Evolutionary conservation across 805 yeast genomes (phyloP).

Genomic region (Saccharomycopsis fermentans): DNA sequence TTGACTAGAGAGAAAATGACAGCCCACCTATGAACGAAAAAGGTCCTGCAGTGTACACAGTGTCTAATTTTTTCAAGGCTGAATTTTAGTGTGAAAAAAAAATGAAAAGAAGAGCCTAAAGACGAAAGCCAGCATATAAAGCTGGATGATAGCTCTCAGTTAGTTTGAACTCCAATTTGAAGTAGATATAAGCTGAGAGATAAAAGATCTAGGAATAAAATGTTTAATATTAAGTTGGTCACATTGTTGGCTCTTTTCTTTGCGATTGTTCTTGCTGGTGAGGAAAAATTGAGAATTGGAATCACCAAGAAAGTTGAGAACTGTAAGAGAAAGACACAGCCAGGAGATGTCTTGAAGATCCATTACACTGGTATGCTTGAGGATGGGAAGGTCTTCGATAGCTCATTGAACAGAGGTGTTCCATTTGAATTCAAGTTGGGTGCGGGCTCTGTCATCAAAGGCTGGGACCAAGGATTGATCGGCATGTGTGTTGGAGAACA

Average conservation of each 20-base stretch:
- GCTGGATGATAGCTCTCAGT: no score
- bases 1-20: no score
- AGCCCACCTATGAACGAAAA: no score
- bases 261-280: conserved; percentile 3
- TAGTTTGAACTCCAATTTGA: no score
- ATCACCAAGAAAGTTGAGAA: conserved; percentile 38
- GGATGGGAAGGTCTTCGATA: conserved; percentile 67
- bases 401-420: conserved; percentile 49
- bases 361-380: conserved; percentile 68
- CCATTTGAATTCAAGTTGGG: conserved; percentile 75
- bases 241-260: neutral
- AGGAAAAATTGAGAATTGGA: conserved; percentile 23
- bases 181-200: no score
- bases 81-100: no score
- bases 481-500: conserved; percentile 87
- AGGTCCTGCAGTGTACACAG: no score
- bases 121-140: no score
- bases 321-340: conserved; percentile 47
- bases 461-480: conserved; percentile 76
- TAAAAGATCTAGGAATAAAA: neutral
- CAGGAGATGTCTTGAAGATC: conserved; percentile 62
- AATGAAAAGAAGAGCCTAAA: no score
- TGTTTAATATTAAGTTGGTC: neutral
- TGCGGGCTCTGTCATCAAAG: conserved; percentile 66
- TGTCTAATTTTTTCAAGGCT: no score